A percentile compares a stretch with the other conserved stretches of the same genome.
Conservation (phyloP, 345 rosid species). For the Eucalyptus polyanthemos region DNA sequence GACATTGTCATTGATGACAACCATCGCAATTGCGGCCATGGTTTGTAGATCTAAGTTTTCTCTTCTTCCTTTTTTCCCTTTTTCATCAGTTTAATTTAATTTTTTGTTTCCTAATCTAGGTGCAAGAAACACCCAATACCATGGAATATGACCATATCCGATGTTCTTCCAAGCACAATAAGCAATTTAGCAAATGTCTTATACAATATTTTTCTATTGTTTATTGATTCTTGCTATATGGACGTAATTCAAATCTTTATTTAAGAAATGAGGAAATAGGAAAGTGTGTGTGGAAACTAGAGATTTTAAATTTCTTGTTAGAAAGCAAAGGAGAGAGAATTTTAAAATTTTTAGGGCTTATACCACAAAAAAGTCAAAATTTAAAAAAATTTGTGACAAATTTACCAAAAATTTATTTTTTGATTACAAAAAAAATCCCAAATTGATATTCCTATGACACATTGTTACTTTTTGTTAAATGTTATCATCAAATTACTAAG, state of each 20-base stretch:
- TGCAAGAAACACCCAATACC: neutral
- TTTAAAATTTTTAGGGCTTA: too few relatives aligned
- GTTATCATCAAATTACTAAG: too few relatives aligned
- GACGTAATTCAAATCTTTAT: neutral
- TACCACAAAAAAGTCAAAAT: too few relatives aligned
- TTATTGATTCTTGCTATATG: neutral
- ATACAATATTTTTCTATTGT: neutral
- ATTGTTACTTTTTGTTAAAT: too few relatives aligned
- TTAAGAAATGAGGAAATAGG: neutral
- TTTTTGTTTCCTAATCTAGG: neutral
- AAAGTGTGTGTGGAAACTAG: neutral
- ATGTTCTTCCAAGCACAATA: neutral
- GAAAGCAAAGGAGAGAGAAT: neutral
- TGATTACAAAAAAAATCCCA: too few relatives aligned
- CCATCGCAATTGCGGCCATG: neutral
- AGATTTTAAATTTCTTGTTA: neutral
- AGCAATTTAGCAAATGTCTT: neutral
- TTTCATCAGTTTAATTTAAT: neutral
- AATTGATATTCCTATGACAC: too few relatives aligned
- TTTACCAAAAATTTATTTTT: too few relatives aligned
- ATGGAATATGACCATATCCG: neutral
- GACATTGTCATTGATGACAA: neutral
- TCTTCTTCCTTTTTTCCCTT: neutral
- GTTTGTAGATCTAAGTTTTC: neutral
- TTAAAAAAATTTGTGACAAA: fast-evolving